Conservation (phyloP, 768 basidiomycete species). For the Lepiota brunneoincarnata region DNA sequence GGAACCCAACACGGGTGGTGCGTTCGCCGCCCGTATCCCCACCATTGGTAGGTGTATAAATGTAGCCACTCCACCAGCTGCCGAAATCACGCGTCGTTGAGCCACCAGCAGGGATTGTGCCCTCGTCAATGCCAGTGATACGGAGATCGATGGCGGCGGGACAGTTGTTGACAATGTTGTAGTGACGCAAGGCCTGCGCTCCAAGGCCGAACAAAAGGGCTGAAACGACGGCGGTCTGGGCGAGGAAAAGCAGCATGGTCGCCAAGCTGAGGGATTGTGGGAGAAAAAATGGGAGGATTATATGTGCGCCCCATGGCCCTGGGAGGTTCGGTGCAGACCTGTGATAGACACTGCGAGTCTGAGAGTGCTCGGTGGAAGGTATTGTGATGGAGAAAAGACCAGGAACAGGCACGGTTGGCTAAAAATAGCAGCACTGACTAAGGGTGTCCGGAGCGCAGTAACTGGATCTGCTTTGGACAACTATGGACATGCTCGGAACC, state of each 20-base stretch:
- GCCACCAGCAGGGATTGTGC: constrained; percentile 9
- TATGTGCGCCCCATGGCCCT: neutral
- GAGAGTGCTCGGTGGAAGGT: too few relatives aligned
- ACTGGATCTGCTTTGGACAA: too few relatives aligned
- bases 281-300: neutral
- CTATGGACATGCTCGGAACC: too few relatives aligned
- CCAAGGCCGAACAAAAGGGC: neutral
- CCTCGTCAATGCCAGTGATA: constrained; percentile 11
- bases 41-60: neutral
- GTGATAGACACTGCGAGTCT: neutral
- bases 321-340: neutral
- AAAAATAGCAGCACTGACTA: too few relatives aligned
- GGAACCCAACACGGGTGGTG: neutral
- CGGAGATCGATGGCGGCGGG: constrained; percentile 14
- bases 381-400: too few relatives aligned
- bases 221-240: neutral
- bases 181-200: constrained; percentile 3
- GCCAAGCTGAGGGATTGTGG: too few relatives aligned
- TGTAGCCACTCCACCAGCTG: neutral
- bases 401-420: too few relatives aligned
- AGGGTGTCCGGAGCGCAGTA: too few relatives aligned
- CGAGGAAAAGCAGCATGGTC: neutral
- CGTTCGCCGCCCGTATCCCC: neutral
- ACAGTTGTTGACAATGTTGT: constrained; percentile 12
- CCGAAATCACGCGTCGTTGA: neutral